Evolutionary conservation across 176 grass and related monocot species (phyloP).

Genomic region (Triticum aestivum): DNA sequence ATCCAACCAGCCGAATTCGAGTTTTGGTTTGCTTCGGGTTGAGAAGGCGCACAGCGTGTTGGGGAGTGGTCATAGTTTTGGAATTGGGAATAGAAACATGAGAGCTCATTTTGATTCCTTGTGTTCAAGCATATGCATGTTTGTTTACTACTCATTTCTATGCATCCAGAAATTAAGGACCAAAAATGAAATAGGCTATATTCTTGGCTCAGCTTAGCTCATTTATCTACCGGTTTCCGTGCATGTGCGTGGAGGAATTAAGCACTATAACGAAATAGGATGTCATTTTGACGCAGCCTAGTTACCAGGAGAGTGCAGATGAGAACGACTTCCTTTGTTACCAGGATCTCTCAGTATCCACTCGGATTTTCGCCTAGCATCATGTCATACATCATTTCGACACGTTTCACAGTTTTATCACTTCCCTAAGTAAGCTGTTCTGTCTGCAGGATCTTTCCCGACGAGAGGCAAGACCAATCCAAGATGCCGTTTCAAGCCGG

Average conservation of each 20-base stretch:
- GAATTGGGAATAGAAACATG: background rate
- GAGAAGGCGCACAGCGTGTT: background rate
- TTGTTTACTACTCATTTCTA: background rate
- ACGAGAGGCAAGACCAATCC: conserved; percentile 49
- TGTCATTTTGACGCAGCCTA: background rate
- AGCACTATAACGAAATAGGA: background rate
- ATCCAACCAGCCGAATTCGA: background rate
- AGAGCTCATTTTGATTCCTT: background rate
- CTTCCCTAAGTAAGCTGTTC: background rate
- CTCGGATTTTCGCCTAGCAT: background rate
- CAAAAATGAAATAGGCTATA: background rate
- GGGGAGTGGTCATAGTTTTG: background rate
- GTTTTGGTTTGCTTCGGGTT: background rate
- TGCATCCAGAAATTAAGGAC: background rate
- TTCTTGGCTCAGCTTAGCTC: no score
- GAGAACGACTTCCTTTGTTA: background rate
- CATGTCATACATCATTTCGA: background rate
- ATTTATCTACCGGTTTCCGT: background rate
- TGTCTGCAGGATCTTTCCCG: conserved; percentile 73
- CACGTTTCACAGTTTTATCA: background rate
- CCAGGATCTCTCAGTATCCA: background rate
- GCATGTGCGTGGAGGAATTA: background rate
- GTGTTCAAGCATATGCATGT: background rate
- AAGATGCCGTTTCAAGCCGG: conserved; percentile 48
- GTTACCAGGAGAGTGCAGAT: background rate